These are phyloP conservation scores for Boletellus sp. DNA, from an alignment of 768 basidiomycete species.

Conservation along the genomic window DNA sequence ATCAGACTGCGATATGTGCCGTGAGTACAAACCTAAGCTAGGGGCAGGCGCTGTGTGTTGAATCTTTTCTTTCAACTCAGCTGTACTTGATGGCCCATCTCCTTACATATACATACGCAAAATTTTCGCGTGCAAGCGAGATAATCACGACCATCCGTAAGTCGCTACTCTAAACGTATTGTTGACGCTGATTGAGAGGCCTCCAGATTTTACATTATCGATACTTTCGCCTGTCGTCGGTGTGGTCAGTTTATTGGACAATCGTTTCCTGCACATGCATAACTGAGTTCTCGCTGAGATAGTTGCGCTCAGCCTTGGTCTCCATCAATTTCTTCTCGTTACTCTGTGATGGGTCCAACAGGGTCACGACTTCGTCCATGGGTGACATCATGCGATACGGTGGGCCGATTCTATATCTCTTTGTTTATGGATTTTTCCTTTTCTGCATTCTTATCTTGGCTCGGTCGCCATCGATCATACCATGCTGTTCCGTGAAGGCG, in stretches of 20 bases:
- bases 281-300: neutral
- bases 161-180: conserved; percentile 6
- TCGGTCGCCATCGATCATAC: conserved; percentile 61
- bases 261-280: neutral
- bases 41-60: neutral
- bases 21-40: conserved; percentile 38
- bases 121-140: conserved; percentile 46
- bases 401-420: conserved; percentile 71
- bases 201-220: conserved; percentile 57
- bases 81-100: conserved; percentile 66
- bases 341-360: conserved; percentile 55
- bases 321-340: conserved; percentile 75
- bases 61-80: conserved; percentile 30
- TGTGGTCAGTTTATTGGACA: too few relatives aligned
- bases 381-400: conserved; percentile 60
- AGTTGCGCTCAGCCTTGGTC: conserved; percentile 70
- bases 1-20: conserved; percentile 68
- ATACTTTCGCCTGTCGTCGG: conserved; percentile 49
- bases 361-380: conserved; percentile 44
- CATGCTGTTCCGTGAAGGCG: conserved; percentile 34
- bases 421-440: conserved; percentile 55
- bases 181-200: neutral
- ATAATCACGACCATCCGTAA: conserved; percentile 60
- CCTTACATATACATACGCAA: conserved; percentile 69
- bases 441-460: conserved; percentile 65